Evolutionary conservation across 164 flowering plant species (phyloP).

Genomic region (Aristolochia contorta): DNA sequence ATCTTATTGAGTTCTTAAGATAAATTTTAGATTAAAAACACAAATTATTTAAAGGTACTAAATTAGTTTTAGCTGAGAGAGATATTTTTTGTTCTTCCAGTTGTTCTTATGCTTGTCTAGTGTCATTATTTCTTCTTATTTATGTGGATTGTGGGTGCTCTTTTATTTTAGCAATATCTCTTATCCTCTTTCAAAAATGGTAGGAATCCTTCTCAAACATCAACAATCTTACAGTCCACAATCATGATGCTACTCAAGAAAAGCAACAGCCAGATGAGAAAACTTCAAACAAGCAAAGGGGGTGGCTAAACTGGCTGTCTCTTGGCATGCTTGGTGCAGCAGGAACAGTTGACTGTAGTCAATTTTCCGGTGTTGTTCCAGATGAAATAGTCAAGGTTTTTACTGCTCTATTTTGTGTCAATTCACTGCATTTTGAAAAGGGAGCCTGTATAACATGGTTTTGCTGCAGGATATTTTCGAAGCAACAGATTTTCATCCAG

Average conservation of each 20-base stretch:
- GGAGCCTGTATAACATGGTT: background rate
- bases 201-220: slow-evolving; percentile 40
- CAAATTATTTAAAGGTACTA: no score
- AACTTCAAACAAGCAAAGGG: slow-evolving; percentile 44
- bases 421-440: background rate
- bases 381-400: slow-evolving; percentile 82
- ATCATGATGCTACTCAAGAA: slow-evolving; percentile 18
- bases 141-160: background rate
- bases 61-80: no score
- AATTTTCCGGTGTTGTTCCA: slow-evolving; percentile 90
- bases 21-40: no score
- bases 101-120: background rate
- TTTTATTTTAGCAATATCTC: background rate
- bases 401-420: background rate
- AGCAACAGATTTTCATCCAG: slow-evolving; percentile 70
- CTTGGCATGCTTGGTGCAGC: slow-evolving; percentile 99
- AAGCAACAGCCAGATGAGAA: slow-evolving; percentile 48
- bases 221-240: slow-evolving; percentile 17
- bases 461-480: slow-evolving; percentile 77
- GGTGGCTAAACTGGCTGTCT: slow-evolving; percentile 94
- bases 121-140: background rate
- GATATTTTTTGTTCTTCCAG: no score
- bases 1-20: no score
- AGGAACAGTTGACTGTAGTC: slow-evolving; percentile 78
- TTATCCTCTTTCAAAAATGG: slow-evolving; percentile 1